Evolutionary conservation across 176 grass and related monocot species (phyloP).

Genomic region (Triticum turgidum): DNA sequence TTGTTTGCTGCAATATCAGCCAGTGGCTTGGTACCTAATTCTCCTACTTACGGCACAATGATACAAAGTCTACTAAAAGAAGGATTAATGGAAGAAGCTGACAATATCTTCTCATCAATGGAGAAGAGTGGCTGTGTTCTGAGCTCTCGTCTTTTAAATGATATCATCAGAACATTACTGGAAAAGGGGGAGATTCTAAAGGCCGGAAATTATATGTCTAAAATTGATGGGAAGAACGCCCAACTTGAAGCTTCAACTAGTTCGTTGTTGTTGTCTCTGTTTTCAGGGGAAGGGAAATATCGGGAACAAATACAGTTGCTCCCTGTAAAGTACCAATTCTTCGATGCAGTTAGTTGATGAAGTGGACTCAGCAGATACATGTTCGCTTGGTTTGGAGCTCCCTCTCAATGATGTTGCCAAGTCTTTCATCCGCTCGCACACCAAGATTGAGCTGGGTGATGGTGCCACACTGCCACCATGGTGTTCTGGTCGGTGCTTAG

Average conservation of each 20-base stretch:
- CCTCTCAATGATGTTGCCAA: too few relatives aligned
- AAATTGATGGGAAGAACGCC: neutral
- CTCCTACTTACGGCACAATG: neutral
- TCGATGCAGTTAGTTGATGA: too few relatives aligned
- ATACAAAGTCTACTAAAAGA: neutral
- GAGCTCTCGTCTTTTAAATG: neutral
- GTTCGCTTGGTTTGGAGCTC: too few relatives aligned
- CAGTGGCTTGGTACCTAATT: neutral
- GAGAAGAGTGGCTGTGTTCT: neutral
- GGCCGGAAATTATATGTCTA: neutral
- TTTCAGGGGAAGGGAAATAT: too few relatives aligned
- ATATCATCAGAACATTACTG: neutral
- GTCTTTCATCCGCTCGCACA: too few relatives aligned
- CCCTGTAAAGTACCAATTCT: too few relatives aligned
- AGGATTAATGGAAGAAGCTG: neutral
- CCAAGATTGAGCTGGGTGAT: too few relatives aligned
- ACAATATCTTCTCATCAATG: neutral
- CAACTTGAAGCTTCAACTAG: slow-evolving; percentile 5
- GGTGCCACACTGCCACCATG: too few relatives aligned
- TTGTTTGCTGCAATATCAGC: neutral
- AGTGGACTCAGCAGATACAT: too few relatives aligned
- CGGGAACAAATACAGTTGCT: too few relatives aligned
- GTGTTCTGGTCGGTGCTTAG: too few relatives aligned
- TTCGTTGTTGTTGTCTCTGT: too few relatives aligned
- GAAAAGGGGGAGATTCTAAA: neutral